Base-by-base conservation (phyloP, 2,329 filamentous ascomycete species). In the Aphanoascus verrucosus region DNA sequence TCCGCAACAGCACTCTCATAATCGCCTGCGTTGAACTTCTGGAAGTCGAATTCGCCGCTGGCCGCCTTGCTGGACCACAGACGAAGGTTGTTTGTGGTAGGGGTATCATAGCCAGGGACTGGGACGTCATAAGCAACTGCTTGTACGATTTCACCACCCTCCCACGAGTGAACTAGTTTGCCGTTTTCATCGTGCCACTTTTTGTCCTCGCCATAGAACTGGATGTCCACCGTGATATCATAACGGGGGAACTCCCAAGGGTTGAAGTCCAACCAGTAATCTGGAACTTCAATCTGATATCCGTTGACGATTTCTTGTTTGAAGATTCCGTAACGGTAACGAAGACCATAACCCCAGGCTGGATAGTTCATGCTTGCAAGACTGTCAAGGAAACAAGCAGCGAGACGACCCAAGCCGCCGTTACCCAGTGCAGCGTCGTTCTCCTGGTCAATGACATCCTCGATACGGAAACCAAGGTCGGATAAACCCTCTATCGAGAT, bases 201-300 rank as follows among this genome's bases (percentile, higher is more conserved):
- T 66, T 78, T 79, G 53, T 94, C 90, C 58, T 82, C 74, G 32
- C 93, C 93, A 63, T 91, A 96, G 75, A 98, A 98, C 77, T 97
- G 90, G 56, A 98, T 88, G 71, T 97, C 88, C 20, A 98, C 90
- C 1, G 86, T 90, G 57, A 98, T 86, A 67, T 98, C 93, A 69
- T 96, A 88, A 60, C 93, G 81, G 41, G 90, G 89, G 65, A 97
- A 98, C 68, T 98, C 93, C 93, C 93, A 98, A 0, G 93, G 93
- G 71, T 98, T 98, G 72, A 97, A 96, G 68, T 97, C 93, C 52
- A 98, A 81, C 93, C 93, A 98, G 73, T 98, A 97, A 69, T 98
- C 93, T 17, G 93, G 93, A 55, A 97, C 86, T 67, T 98, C 93
- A 59, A 98, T 89, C 71, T 98, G 93, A 69, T 96, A 98, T 55